Evolutionary conservation across 1,139 yeast genomes (phyloP), one percentile per base, ranked within the genome.

Genomic region (Wickerhamomyces sp.): DNA sequence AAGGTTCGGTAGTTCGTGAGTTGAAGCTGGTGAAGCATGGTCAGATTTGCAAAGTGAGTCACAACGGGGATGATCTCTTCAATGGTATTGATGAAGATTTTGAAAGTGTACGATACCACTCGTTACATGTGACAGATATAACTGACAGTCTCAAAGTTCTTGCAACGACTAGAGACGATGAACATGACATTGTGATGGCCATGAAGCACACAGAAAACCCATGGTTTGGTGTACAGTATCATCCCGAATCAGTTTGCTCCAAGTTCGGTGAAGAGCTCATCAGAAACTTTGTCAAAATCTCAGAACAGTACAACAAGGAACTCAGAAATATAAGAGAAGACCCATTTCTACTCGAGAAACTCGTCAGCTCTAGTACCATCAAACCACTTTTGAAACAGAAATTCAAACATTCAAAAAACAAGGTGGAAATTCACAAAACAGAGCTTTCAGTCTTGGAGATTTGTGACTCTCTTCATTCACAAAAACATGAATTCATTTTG

Each of bases 171-270:
- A 51, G 44, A 2, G 68, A 59, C 25, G 61, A 58, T 15, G 60
- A 56, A 6, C 46, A 46, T 5, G 48, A 53, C 16, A 64, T 83
- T 3, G 55, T 87, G 27, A 89, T 91, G 98, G 95, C 95, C 1
- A 93, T 73, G 0, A 72, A 63, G 49, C 91, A 86, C 51, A 48
- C 36, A 0, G 19, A 34, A 0, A 59, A 65, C 19, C 97, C 97
- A 0, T 84, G 83, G 60, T 89, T 70, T 59, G 98, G 96, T 1
- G 96, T 93, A 2, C 99, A 93, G 51, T 93, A 89, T 52, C 99
- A 93, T 52, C 98, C 98, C 0, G 99, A 93, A 53, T 87, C 96
- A 0, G 75, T 91, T 27, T 87, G 96, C 51, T 88, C 97, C 0
- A 63, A 67, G 11, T 54, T 62, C 33, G 98, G 98, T 1, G 66